phyloP scores from a whole-genome alignment of 441 rosid genomes.

The Populus hybrid region DNA sequence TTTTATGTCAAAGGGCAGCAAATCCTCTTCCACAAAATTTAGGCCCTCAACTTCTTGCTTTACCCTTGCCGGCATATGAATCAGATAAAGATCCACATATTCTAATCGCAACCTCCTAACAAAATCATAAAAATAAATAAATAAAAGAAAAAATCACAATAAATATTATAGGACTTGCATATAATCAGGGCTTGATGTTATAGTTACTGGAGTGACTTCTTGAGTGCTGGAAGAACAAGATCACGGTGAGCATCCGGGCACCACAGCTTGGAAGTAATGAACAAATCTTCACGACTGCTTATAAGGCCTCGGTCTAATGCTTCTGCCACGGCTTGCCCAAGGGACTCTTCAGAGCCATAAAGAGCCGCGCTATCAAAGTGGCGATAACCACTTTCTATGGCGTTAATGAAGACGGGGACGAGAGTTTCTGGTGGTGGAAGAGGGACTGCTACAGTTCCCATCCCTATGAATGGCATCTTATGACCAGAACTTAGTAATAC shows the following conservation, averaged over 20 bases:
- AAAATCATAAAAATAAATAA: not conserved
- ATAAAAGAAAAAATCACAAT: not conserved
- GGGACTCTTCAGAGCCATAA: conserved; percentile 6
- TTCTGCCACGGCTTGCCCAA: conserved; percentile 11
- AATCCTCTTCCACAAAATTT: conserved; percentile 6
- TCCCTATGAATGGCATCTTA: not conserved
- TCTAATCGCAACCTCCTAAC: conserved; percentile 6
- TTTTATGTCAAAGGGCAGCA: conserved; percentile 25
- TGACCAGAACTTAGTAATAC: not conserved
- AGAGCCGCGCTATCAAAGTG: conserved; percentile 6
- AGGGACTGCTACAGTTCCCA: conserved; percentile 8
- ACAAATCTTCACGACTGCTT: conserved; percentile 4
- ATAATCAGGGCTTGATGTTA: not conserved
- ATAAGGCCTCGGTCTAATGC: conserved; percentile 1
- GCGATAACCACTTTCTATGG: conserved; percentile 4
- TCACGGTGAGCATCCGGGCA: not conserved
- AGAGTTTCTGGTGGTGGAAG: not conserved
- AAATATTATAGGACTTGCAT: not conserved
- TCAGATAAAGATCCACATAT: conserved; percentile 20
- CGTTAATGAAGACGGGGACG: not conserved
- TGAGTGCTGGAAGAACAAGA: conserved; percentile 3
- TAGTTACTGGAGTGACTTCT: not conserved
- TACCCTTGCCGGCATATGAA: conserved; percentile 28
- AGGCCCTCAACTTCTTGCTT: not conserved
- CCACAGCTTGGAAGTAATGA: conserved; percentile 16